Evolutionary conservation across 148 eudicot species (phyloP).

Genomic region (Fagopyrum tataricum): DNA sequence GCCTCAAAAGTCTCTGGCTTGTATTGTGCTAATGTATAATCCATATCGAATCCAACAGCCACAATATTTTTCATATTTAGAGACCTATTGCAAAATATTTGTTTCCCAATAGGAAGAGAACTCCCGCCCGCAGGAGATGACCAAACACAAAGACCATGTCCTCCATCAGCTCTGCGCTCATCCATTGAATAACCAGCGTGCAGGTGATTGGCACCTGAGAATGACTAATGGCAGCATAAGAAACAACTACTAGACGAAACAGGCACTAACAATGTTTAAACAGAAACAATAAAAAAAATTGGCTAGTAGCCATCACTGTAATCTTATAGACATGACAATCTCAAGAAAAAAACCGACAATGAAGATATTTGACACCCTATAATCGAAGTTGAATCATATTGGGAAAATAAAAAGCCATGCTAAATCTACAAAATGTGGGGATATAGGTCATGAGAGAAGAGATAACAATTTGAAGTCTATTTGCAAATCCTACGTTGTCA

Average conservation of each 20-base stretch:
- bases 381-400: not conserved
- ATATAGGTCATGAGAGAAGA: not conserved
- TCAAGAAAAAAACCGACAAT: not conserved
- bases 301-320: not conserved
- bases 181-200: slow-evolving; percentile 42
- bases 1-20: slow-evolving; percentile 88
- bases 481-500: too few relatives aligned
- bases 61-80: slow-evolving; percentile 84
- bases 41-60: slow-evolving; percentile 99
- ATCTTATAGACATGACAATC: not conserved
- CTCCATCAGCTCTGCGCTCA: slow-evolving; percentile 31
- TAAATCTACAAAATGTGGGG: not conserved
- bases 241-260: slow-evolving; percentile 9
- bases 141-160: slow-evolving; percentile 54
- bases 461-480: too few relatives aligned
- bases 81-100: slow-evolving; percentile 91
- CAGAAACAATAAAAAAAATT: not conserved
- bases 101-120: slow-evolving; percentile 62
- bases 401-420: not conserved
- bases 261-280: not conserved
- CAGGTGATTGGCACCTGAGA: slow-evolving; percentile 40
- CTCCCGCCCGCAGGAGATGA: slow-evolving; percentile 65
- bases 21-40: slow-evolving; percentile 95
- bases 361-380: not conserved
- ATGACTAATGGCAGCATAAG: slow-evolving; percentile 12